Conservation (phyloP, 176 grass and related monocot genomes). For the Lolium rigidum region DNA sequence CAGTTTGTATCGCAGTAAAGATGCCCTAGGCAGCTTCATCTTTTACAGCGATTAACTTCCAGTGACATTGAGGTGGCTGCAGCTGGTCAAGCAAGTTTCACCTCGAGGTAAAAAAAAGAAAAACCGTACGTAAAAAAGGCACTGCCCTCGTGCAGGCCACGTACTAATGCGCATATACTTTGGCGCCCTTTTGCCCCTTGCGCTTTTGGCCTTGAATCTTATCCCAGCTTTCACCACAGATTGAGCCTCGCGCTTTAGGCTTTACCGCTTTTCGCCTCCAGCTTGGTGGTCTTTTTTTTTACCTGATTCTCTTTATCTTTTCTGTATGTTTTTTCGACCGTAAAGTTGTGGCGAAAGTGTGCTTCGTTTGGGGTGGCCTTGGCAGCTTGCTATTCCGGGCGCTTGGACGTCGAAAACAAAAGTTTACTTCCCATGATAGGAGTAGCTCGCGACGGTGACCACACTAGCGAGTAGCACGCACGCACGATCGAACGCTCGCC, state of each 20-base stretch:
- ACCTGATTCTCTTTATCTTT: slow-evolving; percentile 37
- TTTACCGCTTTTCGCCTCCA: slow-evolving; percentile 36
- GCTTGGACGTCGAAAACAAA: slow-evolving; percentile 14
- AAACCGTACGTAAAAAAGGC: slow-evolving; percentile 22
- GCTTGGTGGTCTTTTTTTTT: slow-evolving; percentile 1
- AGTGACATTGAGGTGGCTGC: background rate
- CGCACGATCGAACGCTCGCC: slow-evolving; percentile 9
- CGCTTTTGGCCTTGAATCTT: slow-evolving; percentile 55
- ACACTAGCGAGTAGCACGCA: background rate
- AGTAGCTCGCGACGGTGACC: slow-evolving; percentile 27
- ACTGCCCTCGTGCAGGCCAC: slow-evolving; percentile 46
- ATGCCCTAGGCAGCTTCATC: background rate
- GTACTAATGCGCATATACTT: slow-evolving; percentile 49
- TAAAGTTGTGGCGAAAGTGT: slow-evolving; percentile 42
- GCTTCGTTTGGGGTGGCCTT: background rate
- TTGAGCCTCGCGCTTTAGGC: slow-evolving; percentile 24
- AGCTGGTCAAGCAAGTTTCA: slow-evolving; percentile 26
- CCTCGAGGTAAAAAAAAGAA: slow-evolving; percentile 27
- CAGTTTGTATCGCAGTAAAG: background rate
- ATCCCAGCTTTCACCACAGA: slow-evolving; percentile 46
- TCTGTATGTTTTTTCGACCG: slow-evolving; percentile 26
- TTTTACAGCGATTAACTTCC: slow-evolving; percentile 32
- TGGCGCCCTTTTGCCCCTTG: slow-evolving; percentile 38
- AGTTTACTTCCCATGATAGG: slow-evolving; percentile 36
- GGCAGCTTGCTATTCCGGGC: background rate